Conservation (phyloP, 345 rosid genomes). For the Xanthoceras sorbifolium region DNA sequence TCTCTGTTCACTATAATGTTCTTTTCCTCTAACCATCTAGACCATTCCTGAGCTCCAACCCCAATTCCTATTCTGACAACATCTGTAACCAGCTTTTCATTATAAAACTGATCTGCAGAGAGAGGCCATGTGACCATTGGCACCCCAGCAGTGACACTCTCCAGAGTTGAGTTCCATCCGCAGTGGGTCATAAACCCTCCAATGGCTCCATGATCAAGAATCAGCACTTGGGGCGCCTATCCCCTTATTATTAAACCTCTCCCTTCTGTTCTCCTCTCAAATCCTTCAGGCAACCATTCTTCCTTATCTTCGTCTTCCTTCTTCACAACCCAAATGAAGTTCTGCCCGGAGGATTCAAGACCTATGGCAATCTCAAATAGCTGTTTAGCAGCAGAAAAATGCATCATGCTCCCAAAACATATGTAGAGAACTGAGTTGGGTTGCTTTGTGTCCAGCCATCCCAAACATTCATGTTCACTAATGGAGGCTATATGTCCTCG, state of each 20-base stretch:
- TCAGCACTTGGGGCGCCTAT: slow-evolving; percentile 57
- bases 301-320: neutral
- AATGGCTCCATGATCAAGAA: slow-evolving; percentile 48
- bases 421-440: slow-evolving; percentile 22
- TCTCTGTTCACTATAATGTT: neutral
- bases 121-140: slow-evolving; percentile 58
- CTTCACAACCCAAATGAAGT: slow-evolving; percentile 21
- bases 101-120: slow-evolving; percentile 50
- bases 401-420: slow-evolving; percentile 20
- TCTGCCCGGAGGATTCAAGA: slow-evolving; percentile 22
- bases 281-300: slow-evolving; percentile 23
- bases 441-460: slow-evolving; percentile 23
- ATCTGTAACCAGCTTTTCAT: slow-evolving; percentile 46
- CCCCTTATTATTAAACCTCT: slow-evolving; percentile 52
- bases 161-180: slow-evolving; percentile 56
- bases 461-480: slow-evolving; percentile 13
- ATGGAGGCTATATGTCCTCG: too few relatives aligned
- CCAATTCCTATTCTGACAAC: slow-evolving; percentile 29
- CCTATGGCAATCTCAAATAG: slow-evolving; percentile 26
- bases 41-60: neutral
- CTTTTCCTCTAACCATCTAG: neutral
- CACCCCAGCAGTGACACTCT: slow-evolving; percentile 44
- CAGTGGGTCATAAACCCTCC: slow-evolving; percentile 57
- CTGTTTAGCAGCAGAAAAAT: slow-evolving; percentile 10
- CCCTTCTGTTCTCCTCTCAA: slow-evolving; percentile 31